Conservation (phyloP, 352 stramenopile genomes). For the Phytopythium litorale region DNA sequence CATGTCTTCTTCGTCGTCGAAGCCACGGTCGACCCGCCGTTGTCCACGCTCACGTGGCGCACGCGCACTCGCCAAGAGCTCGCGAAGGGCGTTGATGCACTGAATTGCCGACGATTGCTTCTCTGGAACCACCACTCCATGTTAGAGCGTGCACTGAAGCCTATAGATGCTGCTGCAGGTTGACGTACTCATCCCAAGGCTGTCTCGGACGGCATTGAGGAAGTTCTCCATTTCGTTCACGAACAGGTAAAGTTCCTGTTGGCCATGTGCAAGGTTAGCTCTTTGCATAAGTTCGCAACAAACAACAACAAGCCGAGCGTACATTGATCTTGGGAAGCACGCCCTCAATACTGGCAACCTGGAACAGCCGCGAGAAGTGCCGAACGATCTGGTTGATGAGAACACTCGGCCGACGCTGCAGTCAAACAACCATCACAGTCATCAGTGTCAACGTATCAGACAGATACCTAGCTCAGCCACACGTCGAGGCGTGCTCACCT, state of each 20-base stretch:
- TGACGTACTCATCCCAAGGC: conserved; percentile 69
- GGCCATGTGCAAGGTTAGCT: not conserved
- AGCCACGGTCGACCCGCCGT: not conserved
- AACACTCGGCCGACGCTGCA: conserved; percentile 63
- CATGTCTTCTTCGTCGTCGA: conserved; percentile 11
- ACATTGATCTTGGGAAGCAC: conserved; percentile 91
- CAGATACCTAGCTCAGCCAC: not conserved
- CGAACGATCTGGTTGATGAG: conserved; percentile 85
- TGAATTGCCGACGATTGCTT: conserved; percentile 38
- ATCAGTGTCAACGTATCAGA: not conserved
- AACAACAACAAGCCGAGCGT: conserved; percentile 2
- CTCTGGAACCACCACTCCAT: conserved; percentile 14
- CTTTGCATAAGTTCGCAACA: not conserved
- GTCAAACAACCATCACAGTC: not conserved
- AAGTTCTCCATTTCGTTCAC: conserved; percentile 89
- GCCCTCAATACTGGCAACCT: conserved; percentile 80
- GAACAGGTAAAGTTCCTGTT: conserved; percentile 79
- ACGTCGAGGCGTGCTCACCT: conserved; percentile 30
- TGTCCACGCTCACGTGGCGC: conserved; percentile 1
- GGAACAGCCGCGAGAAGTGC: conserved; percentile 87
- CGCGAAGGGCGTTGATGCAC: conserved; percentile 47
- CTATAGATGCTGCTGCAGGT: not conserved
- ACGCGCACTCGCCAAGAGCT: conserved; percentile 22
- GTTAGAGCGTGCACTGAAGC: not conserved
- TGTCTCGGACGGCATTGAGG: conserved; percentile 46